Evolutionary conservation across 2,329 filamentous ascomycete genomes (phyloP), one percentile per base, ranked within the genome.

Genomic region (Stagonosporopsis vannaccii): DNA sequence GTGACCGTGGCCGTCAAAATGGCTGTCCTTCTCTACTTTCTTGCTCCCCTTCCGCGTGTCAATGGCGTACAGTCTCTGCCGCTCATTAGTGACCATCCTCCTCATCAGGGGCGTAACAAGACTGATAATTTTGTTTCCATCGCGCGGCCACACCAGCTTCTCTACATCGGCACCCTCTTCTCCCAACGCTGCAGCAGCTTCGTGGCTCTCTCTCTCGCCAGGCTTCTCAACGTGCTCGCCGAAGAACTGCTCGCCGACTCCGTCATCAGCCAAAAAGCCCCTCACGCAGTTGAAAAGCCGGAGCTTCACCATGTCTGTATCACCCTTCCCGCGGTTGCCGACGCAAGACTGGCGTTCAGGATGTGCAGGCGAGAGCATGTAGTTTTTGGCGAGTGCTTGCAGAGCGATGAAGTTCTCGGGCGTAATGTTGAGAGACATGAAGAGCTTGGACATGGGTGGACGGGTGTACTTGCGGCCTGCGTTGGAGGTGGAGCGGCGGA

Each of bases 31-130:
- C 26, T 63, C 61, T 54, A 58, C 58, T 51, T 79, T 79, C 6
- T 72, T 72, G 4, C 78, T 78, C 11, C 79, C 79, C 59, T 82
- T 85, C 36, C 84, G 77, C 1, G 81, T 83, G 67, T 84, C 82
- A 26, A 84, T 80, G 1, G 84, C 84, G 68, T 86, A 86, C 64
- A 82, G 77, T 33, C 84, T 76, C 65, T 86, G 84, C 22, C 84
- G 77, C 67, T 86, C 84, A 56, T 86, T 86, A 15, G 83, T 85
- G 12, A 86, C 83, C 82, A 86, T 85, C 22, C 84, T 77, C 53
- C 84, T 73, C 56, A 86, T 74, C 41, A 86, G 68, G 12, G 83
- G 84, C 58, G 83, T 85, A n/a, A 85, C 80, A 20, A 84, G 71
- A n/a, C 80, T 77, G 36, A 86, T 82, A 45, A 86, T 83, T 57